Percentiles rank a stretch among this genome's conserved stretches.
phyloP scores from a whole-genome alignment of 2,329 filamentous ascomycete species.

The Orbilia oligospora region DNA sequence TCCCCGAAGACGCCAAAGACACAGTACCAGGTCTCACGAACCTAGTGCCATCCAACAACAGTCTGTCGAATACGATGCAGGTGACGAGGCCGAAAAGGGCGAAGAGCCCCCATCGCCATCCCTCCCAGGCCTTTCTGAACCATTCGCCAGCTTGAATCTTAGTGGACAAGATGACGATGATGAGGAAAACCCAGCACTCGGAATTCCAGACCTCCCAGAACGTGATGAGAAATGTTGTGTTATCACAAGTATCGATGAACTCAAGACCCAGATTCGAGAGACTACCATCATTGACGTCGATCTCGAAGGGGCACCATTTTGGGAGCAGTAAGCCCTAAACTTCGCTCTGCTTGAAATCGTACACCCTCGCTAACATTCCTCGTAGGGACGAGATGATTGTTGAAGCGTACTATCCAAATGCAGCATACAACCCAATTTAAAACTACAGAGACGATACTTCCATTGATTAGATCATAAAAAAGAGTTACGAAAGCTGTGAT shows the following conservation, averaged over 20 bases:
- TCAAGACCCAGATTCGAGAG: constrained; percentile 2
- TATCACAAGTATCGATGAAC: constrained; percentile 2
- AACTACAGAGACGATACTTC: neutral
- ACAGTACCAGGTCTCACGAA: neutral
- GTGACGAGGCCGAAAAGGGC: constrained; percentile 12
- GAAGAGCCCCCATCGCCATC: neutral
- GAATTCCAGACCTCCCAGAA: neutral
- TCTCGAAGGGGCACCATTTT: constrained; percentile 24
- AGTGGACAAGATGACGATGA: neutral
- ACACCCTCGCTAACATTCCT: neutral
- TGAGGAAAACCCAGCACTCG: neutral
- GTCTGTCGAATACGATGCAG: constrained; percentile 13
- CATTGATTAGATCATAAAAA: neutral
- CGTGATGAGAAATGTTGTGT: neutral
- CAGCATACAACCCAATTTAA: neutral
- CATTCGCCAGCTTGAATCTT: neutral
- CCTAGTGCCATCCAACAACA: neutral
- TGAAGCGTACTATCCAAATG: constrained; percentile 1
- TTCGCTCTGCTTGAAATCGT: neutral
- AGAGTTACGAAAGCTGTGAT: neutral
- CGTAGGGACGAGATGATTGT: constrained; percentile 36
- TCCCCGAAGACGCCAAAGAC: neutral
- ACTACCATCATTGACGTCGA: constrained; percentile 31
- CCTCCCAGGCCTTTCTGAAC: too few relatives aligned
- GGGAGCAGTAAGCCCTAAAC: constrained; percentile 20